phyloP scores from a whole-genome alignment of 345 rosid genomes.

The Rhodomyrtus tomentosa region DNA sequence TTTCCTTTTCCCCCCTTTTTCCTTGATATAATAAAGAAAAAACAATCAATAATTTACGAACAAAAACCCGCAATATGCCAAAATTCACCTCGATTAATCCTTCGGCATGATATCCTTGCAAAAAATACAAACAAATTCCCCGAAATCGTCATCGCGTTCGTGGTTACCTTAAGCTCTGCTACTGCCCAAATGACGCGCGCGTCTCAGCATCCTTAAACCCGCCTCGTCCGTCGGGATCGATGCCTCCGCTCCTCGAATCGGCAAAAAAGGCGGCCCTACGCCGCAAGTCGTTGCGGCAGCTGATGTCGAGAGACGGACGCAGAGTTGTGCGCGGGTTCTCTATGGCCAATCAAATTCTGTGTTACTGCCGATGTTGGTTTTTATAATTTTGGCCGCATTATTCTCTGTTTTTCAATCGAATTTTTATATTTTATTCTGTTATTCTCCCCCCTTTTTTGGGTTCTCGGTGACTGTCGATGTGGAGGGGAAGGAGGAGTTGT shows the following conservation, averaged over 20 bases:
- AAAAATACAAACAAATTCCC: no score
- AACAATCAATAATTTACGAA: no score
- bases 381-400: background rate
- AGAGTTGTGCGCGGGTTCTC: background rate
- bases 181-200: no score
- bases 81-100: no score
- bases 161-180: no score
- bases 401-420: background rate
- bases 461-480: background rate
- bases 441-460: background rate
- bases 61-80: no score
- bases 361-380: background rate
- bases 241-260: background rate
- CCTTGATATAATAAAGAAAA: no score
- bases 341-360: background rate
- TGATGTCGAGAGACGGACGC: background rate
- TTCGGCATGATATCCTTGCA: no score
- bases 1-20: background rate
- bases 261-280: background rate
- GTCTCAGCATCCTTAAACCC: no score
- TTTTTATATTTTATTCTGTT: background rate
- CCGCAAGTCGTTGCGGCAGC: background rate
- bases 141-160: no score
- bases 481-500: background rate
- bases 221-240: no score